phyloP scores from a whole-genome alignment of 1,139 yeast genomes.

The Geotrichum reessii region DNA sequence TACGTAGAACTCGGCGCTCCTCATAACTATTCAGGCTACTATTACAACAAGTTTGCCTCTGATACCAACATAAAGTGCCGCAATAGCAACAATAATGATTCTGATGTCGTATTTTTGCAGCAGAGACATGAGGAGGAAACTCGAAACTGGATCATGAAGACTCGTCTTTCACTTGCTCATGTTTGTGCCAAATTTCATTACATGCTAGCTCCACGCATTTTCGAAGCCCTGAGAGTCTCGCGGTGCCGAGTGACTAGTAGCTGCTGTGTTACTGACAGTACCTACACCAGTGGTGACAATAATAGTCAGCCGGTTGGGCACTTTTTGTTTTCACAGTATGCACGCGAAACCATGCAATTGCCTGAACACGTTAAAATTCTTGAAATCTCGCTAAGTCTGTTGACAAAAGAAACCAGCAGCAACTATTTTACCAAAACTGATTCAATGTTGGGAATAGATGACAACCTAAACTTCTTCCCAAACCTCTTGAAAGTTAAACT shows the following conservation, averaged over 20 bases:
- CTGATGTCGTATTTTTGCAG: neutral
- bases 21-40: constrained; percentile 6
- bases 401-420: neutral
- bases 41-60: neutral
- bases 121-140: neutral
- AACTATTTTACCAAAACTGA: neutral
- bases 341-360: neutral
- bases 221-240: neutral
- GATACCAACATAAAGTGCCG: neutral
- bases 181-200: constrained; percentile 6
- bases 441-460: neutral
- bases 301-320: no score
- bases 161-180: constrained; percentile 6
- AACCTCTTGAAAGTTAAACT: neutral
- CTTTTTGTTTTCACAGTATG: neutral
- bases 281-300: neutral
- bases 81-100: neutral
- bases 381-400: neutral
- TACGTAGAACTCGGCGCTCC: constrained; percentile 10
- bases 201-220: constrained; percentile 5
- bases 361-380: constrained; percentile 2
- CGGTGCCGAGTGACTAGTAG: neutral
- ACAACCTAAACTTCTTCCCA: neutral
- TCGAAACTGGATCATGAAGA: neutral
- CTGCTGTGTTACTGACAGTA: neutral